These are phyloP conservation scores for Heterobasidion annosum DNA, from an alignment of 1,284 basidiomycete genomes.

Conservation along the genomic window DNA sequence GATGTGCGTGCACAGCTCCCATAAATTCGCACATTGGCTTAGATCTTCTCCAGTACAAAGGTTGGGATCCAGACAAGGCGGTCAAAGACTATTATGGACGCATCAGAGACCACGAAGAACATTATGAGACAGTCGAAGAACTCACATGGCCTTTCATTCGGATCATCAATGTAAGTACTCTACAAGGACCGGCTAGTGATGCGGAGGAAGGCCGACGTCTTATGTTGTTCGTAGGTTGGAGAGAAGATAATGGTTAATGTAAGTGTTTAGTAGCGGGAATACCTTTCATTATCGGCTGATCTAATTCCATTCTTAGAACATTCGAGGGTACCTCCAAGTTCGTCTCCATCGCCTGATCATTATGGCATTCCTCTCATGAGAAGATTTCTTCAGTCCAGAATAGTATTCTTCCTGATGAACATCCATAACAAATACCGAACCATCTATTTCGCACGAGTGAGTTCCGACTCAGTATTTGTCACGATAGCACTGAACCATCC, in stretches of 20 bases:
- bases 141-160: constrained; percentile 89
- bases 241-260: constrained; percentile 91
- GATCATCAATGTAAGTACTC: constrained; percentile 73
- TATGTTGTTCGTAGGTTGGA: constrained; percentile 55
- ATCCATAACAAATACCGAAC: constrained; percentile 89
- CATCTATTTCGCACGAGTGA: constrained; percentile 87
- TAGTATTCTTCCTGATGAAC: constrained; percentile 97
- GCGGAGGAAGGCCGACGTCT: not conserved
- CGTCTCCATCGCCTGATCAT: constrained; percentile 7
- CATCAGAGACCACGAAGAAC: constrained; percentile 81
- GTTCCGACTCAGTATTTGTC: constrained; percentile 16
- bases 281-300: too few species aligned
- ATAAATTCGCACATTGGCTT: constrained; percentile 2
- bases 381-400: constrained; percentile 57
- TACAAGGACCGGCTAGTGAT: not conserved
- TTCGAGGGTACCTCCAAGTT: constrained; percentile 80
- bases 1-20: constrained; percentile 58
- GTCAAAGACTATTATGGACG: constrained; percentile 86
- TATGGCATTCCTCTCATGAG: not conserved
- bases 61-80: constrained; percentile 89
- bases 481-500: not conserved
- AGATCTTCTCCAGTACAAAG: constrained; percentile 59
- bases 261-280: constrained; percentile 21
- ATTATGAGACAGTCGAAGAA: constrained; percentile 86
- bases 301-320: constrained; percentile 43